Evolutionary conservation across 495 filamentous ascomycete genomes (phyloP).

Genomic region (Podospora australis): DNA sequence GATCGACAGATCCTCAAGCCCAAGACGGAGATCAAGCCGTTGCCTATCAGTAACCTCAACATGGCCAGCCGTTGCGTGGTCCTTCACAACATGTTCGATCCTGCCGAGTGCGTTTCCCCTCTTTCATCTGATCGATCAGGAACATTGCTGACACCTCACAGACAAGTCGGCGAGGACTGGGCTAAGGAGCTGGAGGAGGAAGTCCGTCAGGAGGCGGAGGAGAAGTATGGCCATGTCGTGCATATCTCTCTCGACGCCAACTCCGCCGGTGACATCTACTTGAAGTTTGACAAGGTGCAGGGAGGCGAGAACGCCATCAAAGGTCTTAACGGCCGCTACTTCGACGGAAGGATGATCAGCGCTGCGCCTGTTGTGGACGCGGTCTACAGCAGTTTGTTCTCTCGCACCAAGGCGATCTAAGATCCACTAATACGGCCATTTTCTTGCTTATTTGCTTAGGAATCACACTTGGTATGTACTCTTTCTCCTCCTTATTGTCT

Average conservation of each 20-base stretch:
- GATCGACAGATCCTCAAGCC: conserved; percentile 69
- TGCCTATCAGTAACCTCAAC: conserved; percentile 77
- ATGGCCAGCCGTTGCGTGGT: conserved; percentile 93
- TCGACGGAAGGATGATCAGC: conserved; percentile 81
- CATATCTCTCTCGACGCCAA: conserved; percentile 95
- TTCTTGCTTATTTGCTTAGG: conserved; percentile 34
- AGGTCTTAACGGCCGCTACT: conserved; percentile 93
- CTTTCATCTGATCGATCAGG: not conserved
- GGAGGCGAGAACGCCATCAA: conserved; percentile 97
- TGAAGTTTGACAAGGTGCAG: conserved; percentile 92
- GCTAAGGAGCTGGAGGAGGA: conserved; percentile 92
- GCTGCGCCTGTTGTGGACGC: conserved; percentile 95
- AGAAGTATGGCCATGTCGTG: conserved; percentile 95
- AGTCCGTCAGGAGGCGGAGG: conserved; percentile 85
- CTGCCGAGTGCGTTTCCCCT: conserved; percentile 65
- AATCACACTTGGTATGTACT: conserved; percentile 26
- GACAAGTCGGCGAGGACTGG: conserved; percentile 83
- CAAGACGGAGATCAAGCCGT: conserved; percentile 70
- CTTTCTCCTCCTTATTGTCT: conserved; percentile 2
- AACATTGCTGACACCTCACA: conserved; percentile 46
- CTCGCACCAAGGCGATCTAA: conserved; percentile 69
- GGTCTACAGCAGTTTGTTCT: conserved; percentile 96
- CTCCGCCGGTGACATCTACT: conserved; percentile 91
- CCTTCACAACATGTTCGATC: conserved; percentile 92
- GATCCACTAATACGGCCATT: conserved; percentile 47